Evolutionary conservation across 2,329 filamentous ascomycete genomes (phyloP), one percentile per base, ranked within the genome.

Genomic region (Monosporascus sp.): DNA sequence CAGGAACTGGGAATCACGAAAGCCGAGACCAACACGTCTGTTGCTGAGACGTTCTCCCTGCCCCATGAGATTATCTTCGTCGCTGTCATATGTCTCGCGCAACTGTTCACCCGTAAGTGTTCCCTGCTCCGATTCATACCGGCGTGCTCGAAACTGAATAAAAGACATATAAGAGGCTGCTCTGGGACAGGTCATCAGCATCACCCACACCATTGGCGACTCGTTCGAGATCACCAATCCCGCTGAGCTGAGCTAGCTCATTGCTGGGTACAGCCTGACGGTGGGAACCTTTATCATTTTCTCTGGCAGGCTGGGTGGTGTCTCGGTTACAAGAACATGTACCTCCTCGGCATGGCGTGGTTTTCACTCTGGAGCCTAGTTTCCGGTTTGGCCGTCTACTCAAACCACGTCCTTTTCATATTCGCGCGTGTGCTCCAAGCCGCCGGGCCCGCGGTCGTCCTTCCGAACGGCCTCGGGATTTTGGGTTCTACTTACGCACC

Each of bases 401-500:
- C 62, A 9, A 56, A 58, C 27, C 55, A 63, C 41, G 54, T 68
- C 24, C 63, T 71, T 53, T 79, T 81, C 60, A 71, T 73, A 40
- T 69, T 79, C 50, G 71, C 71, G 27, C 73, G 79, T 24, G 76
- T 73, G 2, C 64, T 82, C 9, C 77, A 81, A 55, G 77, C 78
- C 2, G 75, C 81, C 41, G 82, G 81, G 0, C 78, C 80, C 0
- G 78, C 81, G 0, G 71, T 85, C 45, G 60, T 75, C 46, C 65
- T 85, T 19, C 81, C 82, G 0, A 85, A 84, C 59, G 77, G 70
- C 1, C 67, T 86, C 37, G 81, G 80, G 2, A 71, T 86, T 17
- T 64, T 85, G 5, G 80, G 81, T 5, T 68, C 70, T 0, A 73
- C 74, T 1, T 85, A 85, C 59, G 64, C 69, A 1, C 63, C 65